Conservation (phyloP, 176 grass and related monocot genomes). For the Carex littledalei region DNA sequence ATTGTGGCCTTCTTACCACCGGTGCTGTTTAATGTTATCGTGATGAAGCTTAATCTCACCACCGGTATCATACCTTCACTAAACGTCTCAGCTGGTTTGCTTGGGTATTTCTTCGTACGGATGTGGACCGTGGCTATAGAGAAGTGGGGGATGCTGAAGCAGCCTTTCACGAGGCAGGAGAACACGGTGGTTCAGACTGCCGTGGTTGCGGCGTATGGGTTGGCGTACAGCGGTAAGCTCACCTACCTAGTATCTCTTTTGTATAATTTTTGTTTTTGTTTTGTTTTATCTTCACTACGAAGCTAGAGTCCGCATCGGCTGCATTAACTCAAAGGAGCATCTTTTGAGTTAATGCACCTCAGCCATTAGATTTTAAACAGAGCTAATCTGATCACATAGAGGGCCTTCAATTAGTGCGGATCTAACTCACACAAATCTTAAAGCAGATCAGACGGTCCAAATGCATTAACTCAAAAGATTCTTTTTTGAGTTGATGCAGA, state of each 20-base stretch:
- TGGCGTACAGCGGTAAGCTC: constrained; percentile 39
- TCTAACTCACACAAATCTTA: no score
- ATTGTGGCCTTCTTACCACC: constrained; percentile 54
- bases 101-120: constrained; percentile 38
- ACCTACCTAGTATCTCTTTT: neutral
- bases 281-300: no score
- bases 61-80: constrained; percentile 38
- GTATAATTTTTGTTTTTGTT: no score
- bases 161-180: constrained; percentile 45
- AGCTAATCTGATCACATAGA: no score
- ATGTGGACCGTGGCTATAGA: constrained; percentile 30
- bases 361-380: no score
- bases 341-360: no score
- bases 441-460: no score
- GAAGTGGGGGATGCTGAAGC: constrained; percentile 21
- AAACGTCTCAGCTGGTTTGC: constrained; percentile 35
- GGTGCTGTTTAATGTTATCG: constrained; percentile 25
- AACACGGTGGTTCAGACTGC: constrained; percentile 72
- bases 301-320: no score
- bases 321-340: no score
- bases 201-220: constrained; percentile 33
- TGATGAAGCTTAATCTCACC: constrained; percentile 39
- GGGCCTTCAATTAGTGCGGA: no score
- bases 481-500: no score
- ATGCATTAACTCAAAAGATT: no score